phyloP scores from a whole-genome alignment of 2,329 filamentous ascomycete genomes.

The Rhynchosporium agropyri region DNA sequence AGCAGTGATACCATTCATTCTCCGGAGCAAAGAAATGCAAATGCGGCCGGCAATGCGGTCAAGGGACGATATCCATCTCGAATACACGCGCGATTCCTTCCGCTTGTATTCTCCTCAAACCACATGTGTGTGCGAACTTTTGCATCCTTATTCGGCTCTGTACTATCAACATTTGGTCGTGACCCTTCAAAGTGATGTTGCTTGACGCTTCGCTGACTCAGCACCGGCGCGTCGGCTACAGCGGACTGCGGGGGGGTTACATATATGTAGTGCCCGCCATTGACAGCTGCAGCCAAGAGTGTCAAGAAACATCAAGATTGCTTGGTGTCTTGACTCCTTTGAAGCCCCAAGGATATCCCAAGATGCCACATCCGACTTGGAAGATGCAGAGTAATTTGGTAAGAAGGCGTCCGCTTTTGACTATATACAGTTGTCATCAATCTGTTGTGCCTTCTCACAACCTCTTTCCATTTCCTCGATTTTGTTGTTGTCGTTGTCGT shows the following conservation, averaged over 20 bases:
- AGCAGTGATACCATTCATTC: slow-evolving; percentile 4
- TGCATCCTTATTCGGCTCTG: background rate
- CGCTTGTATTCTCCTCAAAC: background rate
- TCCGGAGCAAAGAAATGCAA: slow-evolving; percentile 9
- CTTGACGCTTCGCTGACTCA: background rate
- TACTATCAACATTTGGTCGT: background rate
- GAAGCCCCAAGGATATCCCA: background rate
- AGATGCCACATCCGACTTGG: slow-evolving; percentile 2
- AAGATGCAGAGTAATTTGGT: slow-evolving; percentile 12
- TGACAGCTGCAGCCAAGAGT: slow-evolving; percentile 17
- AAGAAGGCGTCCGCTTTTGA: background rate
- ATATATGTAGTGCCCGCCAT: background rate
- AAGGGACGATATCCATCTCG: background rate
- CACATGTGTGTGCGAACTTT: background rate
- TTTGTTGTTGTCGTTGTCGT: background rate
- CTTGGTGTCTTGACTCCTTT: slow-evolving; percentile 8
- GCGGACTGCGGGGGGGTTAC: background rate
- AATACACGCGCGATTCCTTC: background rate
- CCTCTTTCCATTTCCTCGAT: background rate
- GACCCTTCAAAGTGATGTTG: slow-evolving; percentile 13
- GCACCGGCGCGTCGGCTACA: background rate
- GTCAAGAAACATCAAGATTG: slow-evolving; percentile 16
- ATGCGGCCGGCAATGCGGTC: slow-evolving; percentile 2
- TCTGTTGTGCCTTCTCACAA: background rate
- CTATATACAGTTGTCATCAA: background rate